Conservation (phyloP, 1,139 yeast species). For the Candida sanyaensis region DNA sequence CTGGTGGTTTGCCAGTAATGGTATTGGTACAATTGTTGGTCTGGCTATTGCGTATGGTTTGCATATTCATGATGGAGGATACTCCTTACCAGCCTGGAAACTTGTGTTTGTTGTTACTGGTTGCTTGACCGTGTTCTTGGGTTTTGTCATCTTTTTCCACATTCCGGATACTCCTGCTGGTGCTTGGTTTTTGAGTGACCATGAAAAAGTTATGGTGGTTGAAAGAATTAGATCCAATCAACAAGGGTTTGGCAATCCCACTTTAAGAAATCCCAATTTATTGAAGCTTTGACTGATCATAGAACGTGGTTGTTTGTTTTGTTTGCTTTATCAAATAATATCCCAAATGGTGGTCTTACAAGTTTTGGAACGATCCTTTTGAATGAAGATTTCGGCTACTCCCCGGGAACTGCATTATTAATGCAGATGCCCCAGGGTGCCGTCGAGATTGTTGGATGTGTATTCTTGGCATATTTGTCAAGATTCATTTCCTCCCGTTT, state of each 20-base stretch:
- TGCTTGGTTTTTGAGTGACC: constrained; percentile 42
- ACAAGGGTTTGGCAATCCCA: constrained; percentile 59
- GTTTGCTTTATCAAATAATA: constrained; percentile 27
- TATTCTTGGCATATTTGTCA: constrained; percentile 28
- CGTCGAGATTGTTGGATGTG: constrained; percentile 45
- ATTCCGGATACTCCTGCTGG: constrained; percentile 31
- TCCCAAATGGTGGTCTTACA: constrained; percentile 42
- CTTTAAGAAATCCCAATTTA: constrained; percentile 55
- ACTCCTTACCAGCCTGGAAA: constrained; percentile 31
- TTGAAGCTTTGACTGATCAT: constrained; percentile 51
- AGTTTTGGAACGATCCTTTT: constrained; percentile 49
- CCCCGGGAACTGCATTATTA: constrained; percentile 26
- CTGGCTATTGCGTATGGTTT: constrained; percentile 26
- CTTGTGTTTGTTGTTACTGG: constrained; percentile 35
- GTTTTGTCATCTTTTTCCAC: constrained; percentile 23
- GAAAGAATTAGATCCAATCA: constrained; percentile 39
- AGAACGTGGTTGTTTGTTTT: constrained; percentile 45
- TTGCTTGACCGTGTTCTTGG: constrained; percentile 26
- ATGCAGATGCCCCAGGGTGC: constrained; percentile 42
- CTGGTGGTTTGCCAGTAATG: constrained; percentile 35
- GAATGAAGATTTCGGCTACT: constrained; percentile 39
- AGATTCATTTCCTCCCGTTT: constrained; percentile 36
- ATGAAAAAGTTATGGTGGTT: constrained; percentile 45
- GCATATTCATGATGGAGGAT: constrained; percentile 16
- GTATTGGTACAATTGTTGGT: constrained; percentile 30